Conservation (phyloP, 2,329 filamentous ascomycete genomes). For the Xenoacremonium recifei region DNA sequence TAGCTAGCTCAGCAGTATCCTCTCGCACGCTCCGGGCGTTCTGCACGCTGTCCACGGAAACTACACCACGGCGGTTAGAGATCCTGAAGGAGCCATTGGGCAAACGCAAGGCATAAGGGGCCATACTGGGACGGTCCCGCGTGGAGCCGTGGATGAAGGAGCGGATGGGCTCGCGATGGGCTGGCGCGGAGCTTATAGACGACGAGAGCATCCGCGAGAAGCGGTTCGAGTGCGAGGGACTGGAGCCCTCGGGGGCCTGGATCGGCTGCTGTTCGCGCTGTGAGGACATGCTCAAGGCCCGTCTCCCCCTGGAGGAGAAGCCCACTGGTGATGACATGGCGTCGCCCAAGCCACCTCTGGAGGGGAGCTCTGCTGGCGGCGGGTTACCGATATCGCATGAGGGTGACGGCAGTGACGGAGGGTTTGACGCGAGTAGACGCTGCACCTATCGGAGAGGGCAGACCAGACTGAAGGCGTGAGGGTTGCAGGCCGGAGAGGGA, state of each 20-base stretch:
- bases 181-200: constrained; percentile 33
- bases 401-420: no score
- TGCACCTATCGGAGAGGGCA: no score
- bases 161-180: constrained; percentile 64
- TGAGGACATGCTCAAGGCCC: constrained; percentile 36
- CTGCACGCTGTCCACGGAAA: constrained; percentile 64
- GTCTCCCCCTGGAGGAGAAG: constrained; percentile 50
- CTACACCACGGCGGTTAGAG: constrained; percentile 29
- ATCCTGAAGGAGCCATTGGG: constrained; percentile 4
- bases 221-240: constrained; percentile 20
- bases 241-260: constrained; percentile 27
- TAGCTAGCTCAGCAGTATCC: constrained; percentile 84
- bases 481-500: no score
- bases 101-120: constrained; percentile 2
- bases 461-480: no score
- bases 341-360: constrained; percentile 2
- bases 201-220: constrained; percentile 34
- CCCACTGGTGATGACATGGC: constrained; percentile 48
- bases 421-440: no score
- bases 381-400: constrained; percentile 20
- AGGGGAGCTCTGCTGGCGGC: constrained; percentile 10
- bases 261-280: constrained; percentile 24
- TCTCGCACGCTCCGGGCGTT: constrained; percentile 79
- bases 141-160: constrained; percentile 69
- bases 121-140: constrained; percentile 57